phyloP scores from a whole-genome alignment of 2,329 filamentous ascomycete genomes.

The Zymoseptoria crescenta region DNA sequence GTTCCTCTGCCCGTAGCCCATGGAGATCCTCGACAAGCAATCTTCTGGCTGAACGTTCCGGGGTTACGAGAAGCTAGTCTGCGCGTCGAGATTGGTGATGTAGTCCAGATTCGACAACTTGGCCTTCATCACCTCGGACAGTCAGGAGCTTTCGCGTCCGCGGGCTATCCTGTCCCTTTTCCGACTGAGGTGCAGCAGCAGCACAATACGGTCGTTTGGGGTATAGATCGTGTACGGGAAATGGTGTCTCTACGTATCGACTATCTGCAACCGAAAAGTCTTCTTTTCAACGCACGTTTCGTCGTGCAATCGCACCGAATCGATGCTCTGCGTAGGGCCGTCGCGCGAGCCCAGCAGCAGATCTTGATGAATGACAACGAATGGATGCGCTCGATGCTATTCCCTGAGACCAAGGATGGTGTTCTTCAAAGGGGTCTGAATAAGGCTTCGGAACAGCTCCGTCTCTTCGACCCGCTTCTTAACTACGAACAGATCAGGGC shows the following conservation, averaged over 20 bases:
- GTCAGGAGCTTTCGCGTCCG: background rate
- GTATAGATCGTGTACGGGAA: constrained; percentile 18
- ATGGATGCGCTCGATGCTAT: constrained; percentile 37
- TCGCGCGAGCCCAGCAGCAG: constrained; percentile 4
- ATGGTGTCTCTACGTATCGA: constrained; percentile 15
- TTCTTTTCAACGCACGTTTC: constrained; percentile 19
- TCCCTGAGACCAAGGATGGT: constrained; percentile 34
- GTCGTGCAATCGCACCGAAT: constrained; percentile 12
- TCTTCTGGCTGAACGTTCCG: constrained; percentile 15
- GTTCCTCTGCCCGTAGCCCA: constrained; percentile 2
- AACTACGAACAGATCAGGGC: constrained; percentile 45
- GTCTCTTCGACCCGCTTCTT: constrained; percentile 34
- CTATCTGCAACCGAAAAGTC: constrained; percentile 6
- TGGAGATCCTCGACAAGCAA: constrained; percentile 7
- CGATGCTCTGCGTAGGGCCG: constrained; percentile 8
- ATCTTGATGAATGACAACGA: background rate
- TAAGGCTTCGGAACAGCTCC: constrained; percentile 27
- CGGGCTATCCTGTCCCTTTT: background rate
- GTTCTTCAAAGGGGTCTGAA: constrained; percentile 34
- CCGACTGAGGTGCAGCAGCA: constrained; percentile 5
- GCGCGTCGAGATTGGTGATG: constrained; percentile 19
- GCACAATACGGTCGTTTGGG: constrained; percentile 18
- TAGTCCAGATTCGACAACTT: constrained; percentile 18
- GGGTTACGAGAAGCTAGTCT: constrained; percentile 19
- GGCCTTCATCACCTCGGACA: constrained; percentile 11